phyloP scores from a whole-genome alignment of 257 asterid species.

The Solanum commersonii region DNA sequence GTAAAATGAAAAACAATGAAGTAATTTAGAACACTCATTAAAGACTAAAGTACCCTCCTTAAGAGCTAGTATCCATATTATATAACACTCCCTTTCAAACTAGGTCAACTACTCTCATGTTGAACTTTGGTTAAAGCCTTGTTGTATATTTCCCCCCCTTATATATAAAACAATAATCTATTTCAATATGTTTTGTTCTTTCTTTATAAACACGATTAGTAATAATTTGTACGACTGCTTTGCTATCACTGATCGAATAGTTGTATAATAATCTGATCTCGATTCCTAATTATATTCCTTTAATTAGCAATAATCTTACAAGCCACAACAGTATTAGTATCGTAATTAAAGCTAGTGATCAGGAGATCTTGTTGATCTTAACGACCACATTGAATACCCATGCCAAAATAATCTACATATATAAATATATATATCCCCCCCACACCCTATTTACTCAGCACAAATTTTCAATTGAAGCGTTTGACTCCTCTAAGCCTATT shows the following conservation, averaged over 20 bases:
- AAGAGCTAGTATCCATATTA: neutral
- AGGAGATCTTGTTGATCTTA: too few species aligned
- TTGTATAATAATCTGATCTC: neutral
- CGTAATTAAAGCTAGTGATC: too few species aligned
- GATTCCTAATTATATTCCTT: neutral
- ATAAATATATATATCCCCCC: too few species aligned
- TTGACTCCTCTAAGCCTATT: too few species aligned
- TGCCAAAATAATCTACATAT: too few species aligned
- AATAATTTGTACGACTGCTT: neutral
- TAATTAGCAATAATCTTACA: too few species aligned
- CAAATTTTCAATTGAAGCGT: neutral
- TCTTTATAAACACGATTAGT: neutral
- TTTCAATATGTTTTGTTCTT: neutral
- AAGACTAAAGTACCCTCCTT: neutral
- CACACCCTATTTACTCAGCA: neutral
- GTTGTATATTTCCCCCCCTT: neutral
- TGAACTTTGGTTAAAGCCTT: neutral
- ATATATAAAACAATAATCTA: neutral
- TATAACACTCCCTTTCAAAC: neutral
- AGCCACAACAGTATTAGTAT: too few species aligned
- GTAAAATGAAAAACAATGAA: neutral
- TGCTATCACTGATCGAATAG: neutral
- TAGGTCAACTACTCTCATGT: neutral
- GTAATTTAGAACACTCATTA: too few species aligned
- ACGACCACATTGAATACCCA: too few species aligned